These are phyloP conservation scores for Kodamaea derodonti DNA, from an alignment of 1,139 yeast genomes.

Conservation along the genomic window DNA sequence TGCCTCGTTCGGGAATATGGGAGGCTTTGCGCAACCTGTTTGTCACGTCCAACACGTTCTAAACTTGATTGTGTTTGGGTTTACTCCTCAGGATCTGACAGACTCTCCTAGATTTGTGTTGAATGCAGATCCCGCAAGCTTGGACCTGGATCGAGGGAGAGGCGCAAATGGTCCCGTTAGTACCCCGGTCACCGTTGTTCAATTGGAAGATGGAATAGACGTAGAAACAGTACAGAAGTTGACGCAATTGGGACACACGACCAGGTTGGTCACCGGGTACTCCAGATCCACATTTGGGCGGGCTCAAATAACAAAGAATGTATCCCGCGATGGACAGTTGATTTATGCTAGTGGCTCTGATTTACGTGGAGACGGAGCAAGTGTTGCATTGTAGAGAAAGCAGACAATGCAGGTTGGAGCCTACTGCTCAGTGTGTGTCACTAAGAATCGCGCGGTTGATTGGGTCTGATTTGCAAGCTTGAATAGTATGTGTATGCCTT, in stretches of 20 bases:
- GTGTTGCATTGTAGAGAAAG: constrained; percentile 42
- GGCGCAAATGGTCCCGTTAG: constrained; percentile 71
- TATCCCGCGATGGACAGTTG: constrained; percentile 31
- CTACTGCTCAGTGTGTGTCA: too few species aligned
- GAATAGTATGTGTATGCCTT: too few species aligned
- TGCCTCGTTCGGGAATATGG: constrained; percentile 82
- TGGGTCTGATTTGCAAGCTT: too few species aligned
- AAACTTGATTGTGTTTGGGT: constrained; percentile 59
- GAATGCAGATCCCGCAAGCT: constrained; percentile 43
- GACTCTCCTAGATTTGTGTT: constrained; percentile 76
- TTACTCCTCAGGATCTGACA: constrained; percentile 70
- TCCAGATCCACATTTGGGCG: constrained; percentile 56
- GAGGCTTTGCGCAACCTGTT: constrained; percentile 85
- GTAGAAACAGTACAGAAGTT: constrained; percentile 41
- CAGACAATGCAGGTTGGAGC: too few species aligned
- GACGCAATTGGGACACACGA: constrained; percentile 54
- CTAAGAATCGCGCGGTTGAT: too few species aligned
- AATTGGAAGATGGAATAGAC: constrained; percentile 63
- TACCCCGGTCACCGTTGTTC: constrained; percentile 55
- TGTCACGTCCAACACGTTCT: constrained; percentile 78
- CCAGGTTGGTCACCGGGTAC: constrained; percentile 42
- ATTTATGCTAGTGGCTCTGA: constrained; percentile 75
- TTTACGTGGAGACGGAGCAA: constrained; percentile 77
- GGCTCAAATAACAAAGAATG: constrained; percentile 67
- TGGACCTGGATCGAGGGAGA: constrained; percentile 47